Evolutionary conservation across 371 early-diverging fungal genomes (phyloP).

Genomic region (Rhizopus microsporus): DNA sequence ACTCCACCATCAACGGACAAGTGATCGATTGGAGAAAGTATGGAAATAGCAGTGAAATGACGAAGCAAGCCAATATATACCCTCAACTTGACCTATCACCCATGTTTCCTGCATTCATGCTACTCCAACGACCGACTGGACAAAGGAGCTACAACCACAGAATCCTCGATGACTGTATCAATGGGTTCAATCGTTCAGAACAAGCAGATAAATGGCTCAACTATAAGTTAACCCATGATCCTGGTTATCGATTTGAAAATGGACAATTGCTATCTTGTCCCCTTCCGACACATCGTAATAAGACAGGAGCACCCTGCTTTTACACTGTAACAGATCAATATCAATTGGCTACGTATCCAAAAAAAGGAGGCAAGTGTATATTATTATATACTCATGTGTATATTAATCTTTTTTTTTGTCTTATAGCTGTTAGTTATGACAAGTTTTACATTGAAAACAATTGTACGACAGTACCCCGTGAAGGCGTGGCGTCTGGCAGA

Average conservation of each 20-base stretch:
- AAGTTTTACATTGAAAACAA: conserved; percentile 5
- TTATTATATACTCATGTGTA: background rate
- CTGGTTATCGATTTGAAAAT: conserved; percentile 33
- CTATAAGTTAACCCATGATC: conserved; percentile 33
- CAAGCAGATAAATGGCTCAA: conserved; percentile 48
- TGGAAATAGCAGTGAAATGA: conserved; percentile 24
- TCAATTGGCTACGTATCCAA: conserved; percentile 17
- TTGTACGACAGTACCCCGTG: conserved; percentile 15
- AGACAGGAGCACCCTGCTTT: conserved; percentile 46
- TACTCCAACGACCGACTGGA: conserved; percentile 21
- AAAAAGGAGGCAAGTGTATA: conserved; percentile 30
- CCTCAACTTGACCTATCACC: conserved; percentile 45
- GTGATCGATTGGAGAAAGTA: conserved; percentile 38
- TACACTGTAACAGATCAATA: conserved; percentile 13
- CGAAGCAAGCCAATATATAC: conserved; percentile 31
- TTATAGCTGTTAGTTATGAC: conserved; percentile 16
- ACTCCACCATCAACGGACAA: conserved; percentile 36
- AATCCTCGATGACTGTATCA: conserved; percentile 36
- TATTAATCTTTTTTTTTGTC: background rate
- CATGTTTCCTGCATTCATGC: conserved; percentile 47
- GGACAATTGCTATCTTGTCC: conserved; percentile 38
- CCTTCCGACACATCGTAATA: conserved; percentile 31
- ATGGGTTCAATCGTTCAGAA: conserved; percentile 23
- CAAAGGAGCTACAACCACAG: conserved; percentile 23
- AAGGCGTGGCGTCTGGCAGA: conserved; percentile 7